Evolutionary conservation across 108 stramenopile species (phyloP), one percentile per base, ranked within the genome.

Genomic region (Fragilaria radians): DNA sequence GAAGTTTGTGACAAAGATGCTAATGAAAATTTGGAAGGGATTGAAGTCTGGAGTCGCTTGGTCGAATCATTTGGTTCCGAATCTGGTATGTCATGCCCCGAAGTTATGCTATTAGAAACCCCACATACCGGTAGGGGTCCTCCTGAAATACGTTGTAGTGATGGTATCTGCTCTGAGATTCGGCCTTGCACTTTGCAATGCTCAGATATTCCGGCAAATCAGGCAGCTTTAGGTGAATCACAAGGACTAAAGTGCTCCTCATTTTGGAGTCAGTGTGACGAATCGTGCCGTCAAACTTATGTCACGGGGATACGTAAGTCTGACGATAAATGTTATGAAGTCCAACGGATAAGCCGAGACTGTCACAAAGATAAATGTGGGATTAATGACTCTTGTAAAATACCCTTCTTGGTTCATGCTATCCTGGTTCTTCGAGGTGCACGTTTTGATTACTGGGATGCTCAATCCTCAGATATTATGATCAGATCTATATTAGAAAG

Each of bases 281-380:
- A 76, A 47, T 54, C 78, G 23, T 91, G 89, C 55, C 33, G 69
- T 7, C 89, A 91, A 59, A 68, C 85, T 4, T 62, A 68, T 34
- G 53, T 86, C 1, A 46, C 59, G 2, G 67, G 76, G 0, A 31
- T 57, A 7, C 46, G 48, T 14, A 62, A 70, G 56, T 63, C 62
- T 46, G 83, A 85, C 31, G 73, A 64, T 4, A 67, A 60, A 19
- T 91, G 89, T 48, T 65, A 82, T 42, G 85, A 85, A 64, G 58
- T 63, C 24, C 47, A 63, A 11, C 67, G 83, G 21, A 58, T 68
- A 34, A 76, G 59, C 7, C 71, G 89, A 30, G 63, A 69, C 25
- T 91, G 89, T 25, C 89, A 91, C 54, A 58, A 79, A 11, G 79
- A 73, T 34, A 77, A 77, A 9, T 91, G 89, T 61, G 83, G 85